These are phyloP conservation scores for Colletotrichum lindemuthianum DNA, from an alignment of 2,329 filamentous ascomycete species.

Conservation along the genomic window DNA sequence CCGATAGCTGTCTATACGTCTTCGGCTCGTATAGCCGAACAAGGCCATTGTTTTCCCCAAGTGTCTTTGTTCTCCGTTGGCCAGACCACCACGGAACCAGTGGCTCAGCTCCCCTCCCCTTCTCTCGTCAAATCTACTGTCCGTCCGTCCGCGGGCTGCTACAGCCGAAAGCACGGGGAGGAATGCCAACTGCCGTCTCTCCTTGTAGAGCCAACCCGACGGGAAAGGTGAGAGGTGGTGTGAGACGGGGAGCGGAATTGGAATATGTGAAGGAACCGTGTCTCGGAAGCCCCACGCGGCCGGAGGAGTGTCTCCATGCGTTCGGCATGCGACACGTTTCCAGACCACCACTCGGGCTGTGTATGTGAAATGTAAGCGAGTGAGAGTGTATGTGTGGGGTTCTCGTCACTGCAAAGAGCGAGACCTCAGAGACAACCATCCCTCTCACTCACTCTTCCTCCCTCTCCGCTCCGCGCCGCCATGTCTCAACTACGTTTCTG, in stretches of 20 bases:
- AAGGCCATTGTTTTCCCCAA: conserved; percentile 25
- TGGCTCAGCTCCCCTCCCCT: conserved; percentile 4
- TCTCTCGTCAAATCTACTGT: conserved; percentile 1
- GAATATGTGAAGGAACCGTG: conserved; percentile 4
- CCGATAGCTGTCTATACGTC: conserved; percentile 7
- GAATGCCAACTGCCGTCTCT: conserved; percentile 13
- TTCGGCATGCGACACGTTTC: conserved; percentile 21
- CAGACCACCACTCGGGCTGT: conserved; percentile 3
- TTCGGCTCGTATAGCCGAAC: conserved; percentile 4
- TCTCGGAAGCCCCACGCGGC: conserved; percentile 33
- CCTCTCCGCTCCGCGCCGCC: conserved; percentile 17
- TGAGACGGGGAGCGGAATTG: not conserved
- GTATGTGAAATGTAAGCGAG: not conserved
- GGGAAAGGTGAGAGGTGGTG: not conserved
- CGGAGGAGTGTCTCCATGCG: conserved; percentile 29
- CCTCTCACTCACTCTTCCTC: not conserved
- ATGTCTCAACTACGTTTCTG: conserved; percentile 28
- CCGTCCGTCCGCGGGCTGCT: conserved; percentile 1
- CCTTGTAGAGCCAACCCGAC: not conserved
- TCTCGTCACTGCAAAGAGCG: conserved; percentile 2
- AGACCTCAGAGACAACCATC: not conserved
- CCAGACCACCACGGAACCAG: conserved; percentile 27
- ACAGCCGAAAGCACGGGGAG: conserved; percentile 13
- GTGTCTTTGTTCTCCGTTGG: conserved; percentile 25
- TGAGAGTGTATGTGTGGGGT: not conserved